A percentile compares a stretch with the other conserved stretches of the same genome.
Conservation (phyloP, 352 stramenopile genomes). For the Pythium scleroteichum region DNA sequence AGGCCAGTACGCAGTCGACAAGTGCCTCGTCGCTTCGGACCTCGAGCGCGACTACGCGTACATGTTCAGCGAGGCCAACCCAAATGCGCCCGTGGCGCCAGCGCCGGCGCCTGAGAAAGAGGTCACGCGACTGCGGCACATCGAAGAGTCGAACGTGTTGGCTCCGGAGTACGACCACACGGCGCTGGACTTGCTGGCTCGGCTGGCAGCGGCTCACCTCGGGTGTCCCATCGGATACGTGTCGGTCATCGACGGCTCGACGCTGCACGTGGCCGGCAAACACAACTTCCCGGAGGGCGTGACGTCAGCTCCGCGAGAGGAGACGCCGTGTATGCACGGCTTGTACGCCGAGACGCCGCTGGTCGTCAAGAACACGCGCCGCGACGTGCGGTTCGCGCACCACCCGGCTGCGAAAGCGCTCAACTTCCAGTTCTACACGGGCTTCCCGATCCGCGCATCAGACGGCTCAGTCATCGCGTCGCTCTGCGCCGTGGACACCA, state of each 20-base stretch:
- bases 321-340: slow-evolving; percentile 56
- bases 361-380: slow-evolving; percentile 57
- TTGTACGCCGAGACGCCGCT: slow-evolving; percentile 63
- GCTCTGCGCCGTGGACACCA: slow-evolving; percentile 39
- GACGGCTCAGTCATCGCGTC: slow-evolving; percentile 47
- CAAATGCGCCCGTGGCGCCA: slow-evolving; percentile 46
- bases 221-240: slow-evolving; percentile 57
- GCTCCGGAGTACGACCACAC: slow-evolving; percentile 38
- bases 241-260: slow-evolving; percentile 45
- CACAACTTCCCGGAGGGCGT: slow-evolving; percentile 41
- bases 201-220: slow-evolving; percentile 47
- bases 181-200: slow-evolving; percentile 49
- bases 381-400: slow-evolving; percentile 57
- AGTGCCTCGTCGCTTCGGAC: slow-evolving; percentile 26
- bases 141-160: slow-evolving; percentile 47
- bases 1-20: slow-evolving; percentile 14
- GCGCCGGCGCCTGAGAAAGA: slow-evolving; percentile 39
- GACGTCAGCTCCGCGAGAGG: slow-evolving; percentile 35
- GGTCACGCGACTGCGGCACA: slow-evolving; percentile 35
- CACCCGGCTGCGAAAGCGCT: slow-evolving; percentile 42
- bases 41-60: slow-evolving; percentile 48
- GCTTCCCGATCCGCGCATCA: slow-evolving; percentile 48
- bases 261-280: slow-evolving; percentile 43
- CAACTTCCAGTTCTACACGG: slow-evolving; percentile 58
- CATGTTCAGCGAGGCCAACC: slow-evolving; percentile 37